Base-by-base conservation (phyloP, 2,329 filamentous ascomycete genomes). In the Boeremia exigua region DNA sequence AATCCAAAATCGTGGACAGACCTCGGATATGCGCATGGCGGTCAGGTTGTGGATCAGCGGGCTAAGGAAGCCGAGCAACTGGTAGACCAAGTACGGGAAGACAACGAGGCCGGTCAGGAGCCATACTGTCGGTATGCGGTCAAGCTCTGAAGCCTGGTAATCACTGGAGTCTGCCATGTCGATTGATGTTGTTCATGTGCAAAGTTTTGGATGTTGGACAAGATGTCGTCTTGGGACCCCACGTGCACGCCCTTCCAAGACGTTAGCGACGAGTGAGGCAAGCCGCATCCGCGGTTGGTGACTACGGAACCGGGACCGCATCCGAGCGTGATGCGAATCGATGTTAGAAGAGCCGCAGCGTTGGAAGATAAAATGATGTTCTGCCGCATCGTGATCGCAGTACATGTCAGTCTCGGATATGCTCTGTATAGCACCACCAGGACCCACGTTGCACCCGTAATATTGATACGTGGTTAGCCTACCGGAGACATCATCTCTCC, bases 21-120 rank as follows among this genome's bases (percentile, higher is more conserved):
- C 73, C 57, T 72, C 70, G 48, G 66, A 69, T 54, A 75, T 72
- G 36, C 60, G 69, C 71, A 75, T 71, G 37, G 55, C 61, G 30
- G 59, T 61, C 12, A 62, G 60, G 6, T 61, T 59, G 42, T 65
- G 62, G 33, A 68, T 62, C 25, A 65, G 40, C n/a, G 65, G 59
- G 43, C 63, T 66, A 17, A 67, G 58, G 28, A 66, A 60, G 33
- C 59, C 63, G 40, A 66, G 54, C 14, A 67, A 44, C 47, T 56
- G 62, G 40, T 63, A 68, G 32, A 66, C 29, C 5, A 54, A 48
- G 39, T 61, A 61, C 9, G 65, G 65, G 17, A 66, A 61, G 8
- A 69, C 56, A 36, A 60, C 64, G 14, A 67, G 46, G 12, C 59
- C 61, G 17, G 60, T 63, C 9, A 65, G 19, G n/a, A 69, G 59